Percentiles rank a stretch among this genome's conserved stretches.
phyloP scores from a whole-genome alignment of 306 rosid genomes.

The Lathyrus tuberosus region DNA sequence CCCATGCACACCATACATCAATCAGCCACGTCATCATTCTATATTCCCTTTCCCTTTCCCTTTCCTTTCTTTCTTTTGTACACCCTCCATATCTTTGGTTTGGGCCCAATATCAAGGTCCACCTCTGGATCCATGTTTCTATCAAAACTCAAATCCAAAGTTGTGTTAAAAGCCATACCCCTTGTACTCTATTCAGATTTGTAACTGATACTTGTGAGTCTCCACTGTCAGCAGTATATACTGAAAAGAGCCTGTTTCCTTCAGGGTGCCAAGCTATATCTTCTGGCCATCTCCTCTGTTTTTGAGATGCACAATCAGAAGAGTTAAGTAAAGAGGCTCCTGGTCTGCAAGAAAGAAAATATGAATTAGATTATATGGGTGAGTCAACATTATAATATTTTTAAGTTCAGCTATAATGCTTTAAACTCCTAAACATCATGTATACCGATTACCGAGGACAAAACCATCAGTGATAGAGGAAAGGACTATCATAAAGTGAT shows the following conservation, averaged over 20 bases:
- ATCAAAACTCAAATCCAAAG: slow-evolving; percentile 30
- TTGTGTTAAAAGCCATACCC: slow-evolving; percentile 61
- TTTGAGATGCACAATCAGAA: slow-evolving; percentile 66
- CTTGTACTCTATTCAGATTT: slow-evolving; percentile 63
- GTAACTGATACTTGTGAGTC: slow-evolving; percentile 81
- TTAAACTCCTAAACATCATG: slow-evolving; percentile 7
- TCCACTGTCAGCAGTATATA: slow-evolving; percentile 83
- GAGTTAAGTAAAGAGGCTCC: slow-evolving; percentile 77
- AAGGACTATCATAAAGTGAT: slow-evolving; percentile 9
- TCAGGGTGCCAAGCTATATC: slow-evolving; percentile 93
- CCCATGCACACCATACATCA: too few relatives aligned
- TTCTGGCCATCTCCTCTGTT: slow-evolving; percentile 95
- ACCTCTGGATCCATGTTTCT: too few relatives aligned
- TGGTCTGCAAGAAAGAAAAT: slow-evolving; percentile 55
- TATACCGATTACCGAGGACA: background rate
- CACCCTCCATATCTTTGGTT: too few relatives aligned
- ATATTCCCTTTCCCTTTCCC: too few relatives aligned
- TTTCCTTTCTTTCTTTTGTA: too few relatives aligned
- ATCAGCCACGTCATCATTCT: too few relatives aligned
- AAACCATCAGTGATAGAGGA: slow-evolving; percentile 24
- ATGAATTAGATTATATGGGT: slow-evolving; percentile 22
- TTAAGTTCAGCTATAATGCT: slow-evolving; percentile 23
- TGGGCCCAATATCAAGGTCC: too few relatives aligned
- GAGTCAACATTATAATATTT: slow-evolving; percentile 7
- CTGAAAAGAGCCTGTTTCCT: slow-evolving; percentile 73